Evolutionary conservation across 768 basidiomycete genomes (phyloP).

Genomic region (Calocybe gangraenosa): DNA sequence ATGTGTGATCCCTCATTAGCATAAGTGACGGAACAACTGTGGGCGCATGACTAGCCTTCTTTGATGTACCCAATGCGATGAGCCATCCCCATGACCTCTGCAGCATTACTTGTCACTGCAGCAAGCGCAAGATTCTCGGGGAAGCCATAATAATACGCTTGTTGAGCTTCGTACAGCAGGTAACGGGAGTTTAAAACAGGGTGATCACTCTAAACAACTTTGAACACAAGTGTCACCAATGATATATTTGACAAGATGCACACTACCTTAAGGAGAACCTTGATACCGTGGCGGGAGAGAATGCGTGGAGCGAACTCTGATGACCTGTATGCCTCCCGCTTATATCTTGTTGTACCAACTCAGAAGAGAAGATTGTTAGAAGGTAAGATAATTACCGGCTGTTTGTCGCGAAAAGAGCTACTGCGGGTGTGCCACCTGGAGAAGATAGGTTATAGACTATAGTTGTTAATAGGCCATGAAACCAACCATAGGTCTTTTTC

Average conservation of each 20-base stretch:
- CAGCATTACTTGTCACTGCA: conserved; percentile 72
- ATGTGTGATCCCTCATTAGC: background rate
- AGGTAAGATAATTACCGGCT: too few species aligned
- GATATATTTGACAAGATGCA: background rate
- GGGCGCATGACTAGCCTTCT: conserved; percentile 36
- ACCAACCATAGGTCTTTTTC: conserved; percentile 61
- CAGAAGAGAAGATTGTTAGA: too few species aligned
- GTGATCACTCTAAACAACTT: conserved; percentile 54
- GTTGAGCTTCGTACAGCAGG: conserved; percentile 80
- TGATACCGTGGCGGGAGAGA: conserved; percentile 61
- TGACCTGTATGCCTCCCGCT: conserved; percentile 77
- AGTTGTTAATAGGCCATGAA: background rate
- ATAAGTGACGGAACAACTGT: background rate
- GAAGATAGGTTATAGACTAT: background rate
- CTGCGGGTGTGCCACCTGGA: conserved; percentile 61
- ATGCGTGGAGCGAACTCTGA: conserved; percentile 80
- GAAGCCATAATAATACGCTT: conserved; percentile 78
- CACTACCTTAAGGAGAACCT: conserved; percentile 70
- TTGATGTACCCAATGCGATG: conserved; percentile 81
- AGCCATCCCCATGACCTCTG: conserved; percentile 67
- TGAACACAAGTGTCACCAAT: background rate
- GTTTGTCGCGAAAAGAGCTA: conserved; percentile 70
- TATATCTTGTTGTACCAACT: conserved; percentile 40
- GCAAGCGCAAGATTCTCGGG: conserved; percentile 65
- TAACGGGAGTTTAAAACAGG: conserved; percentile 65